Conservation (phyloP, 306 rosid genomes). For the Glycyrrhiza uralensis region DNA sequence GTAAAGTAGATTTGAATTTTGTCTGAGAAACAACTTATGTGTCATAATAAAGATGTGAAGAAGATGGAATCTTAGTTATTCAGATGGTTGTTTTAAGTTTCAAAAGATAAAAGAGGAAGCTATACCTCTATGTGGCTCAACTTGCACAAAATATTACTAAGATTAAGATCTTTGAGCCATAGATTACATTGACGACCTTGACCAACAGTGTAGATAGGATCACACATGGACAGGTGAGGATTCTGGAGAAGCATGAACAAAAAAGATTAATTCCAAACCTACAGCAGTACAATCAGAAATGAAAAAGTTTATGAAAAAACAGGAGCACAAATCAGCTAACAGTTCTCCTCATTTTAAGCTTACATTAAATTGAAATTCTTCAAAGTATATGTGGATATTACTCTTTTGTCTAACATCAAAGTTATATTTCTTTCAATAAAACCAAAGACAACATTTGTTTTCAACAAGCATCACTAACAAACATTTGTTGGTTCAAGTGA, state of each 20-base stretch:
- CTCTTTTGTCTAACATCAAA: not conserved
- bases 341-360: not conserved
- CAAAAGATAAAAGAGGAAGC: conserved; percentile 16
- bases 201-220: conserved; percentile 67
- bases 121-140: conserved; percentile 82
- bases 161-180: conserved; percentile 63
- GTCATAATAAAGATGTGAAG: conserved; percentile 5
- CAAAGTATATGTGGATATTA: not conserved
- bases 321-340: not conserved
- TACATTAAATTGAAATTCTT: not conserved
- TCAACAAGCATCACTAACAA: not conserved
- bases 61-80: conserved; percentile 2
- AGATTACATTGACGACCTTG: conserved; percentile 79
- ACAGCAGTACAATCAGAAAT: conserved; percentile 14
- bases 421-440: not conserved
- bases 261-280: conserved; percentile 31
- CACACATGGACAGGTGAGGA: conserved; percentile 57
- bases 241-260: conserved; percentile 56
- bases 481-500: not conserved
- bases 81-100: conserved; percentile 5
- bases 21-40: not conserved
- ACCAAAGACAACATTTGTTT: not conserved
- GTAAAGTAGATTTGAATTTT: not conserved
- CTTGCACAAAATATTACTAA: conserved; percentile 66
- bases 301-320: not conserved